Evolutionary conservation across 2,329 filamentous ascomycete species (phyloP).

Genomic region (Nemania serpens): DNA sequence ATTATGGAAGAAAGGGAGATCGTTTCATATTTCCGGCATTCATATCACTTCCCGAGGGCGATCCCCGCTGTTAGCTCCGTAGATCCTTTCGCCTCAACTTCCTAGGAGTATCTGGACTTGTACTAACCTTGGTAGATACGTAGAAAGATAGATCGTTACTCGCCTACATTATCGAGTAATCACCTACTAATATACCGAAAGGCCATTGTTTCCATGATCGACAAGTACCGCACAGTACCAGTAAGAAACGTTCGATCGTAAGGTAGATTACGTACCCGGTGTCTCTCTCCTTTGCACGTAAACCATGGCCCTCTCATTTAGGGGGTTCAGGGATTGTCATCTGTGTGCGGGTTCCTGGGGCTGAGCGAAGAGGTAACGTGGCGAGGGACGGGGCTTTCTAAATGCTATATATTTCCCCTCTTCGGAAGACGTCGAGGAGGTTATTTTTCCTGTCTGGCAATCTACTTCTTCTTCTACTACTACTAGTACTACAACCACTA

Average conservation of each 20-base stretch:
- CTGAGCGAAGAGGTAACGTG: slow-evolving; percentile 4
- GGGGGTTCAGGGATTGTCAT: too few species aligned
- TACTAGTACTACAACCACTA: too few species aligned
- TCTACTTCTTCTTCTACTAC: too few species aligned
- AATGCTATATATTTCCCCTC: slow-evolving; percentile 11
- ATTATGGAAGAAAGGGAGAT: neutral
- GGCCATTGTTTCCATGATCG: slow-evolving; percentile 5
- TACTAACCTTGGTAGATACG: too few species aligned
- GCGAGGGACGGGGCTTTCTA: too few species aligned
- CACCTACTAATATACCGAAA: neutral
- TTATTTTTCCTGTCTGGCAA: too few species aligned
- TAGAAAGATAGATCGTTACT: neutral
- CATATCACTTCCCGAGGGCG: neutral
- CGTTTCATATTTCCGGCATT: slow-evolving; percentile 10
- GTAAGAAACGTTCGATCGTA: neutral
- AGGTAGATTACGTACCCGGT: too few species aligned
- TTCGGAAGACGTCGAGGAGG: too few species aligned
- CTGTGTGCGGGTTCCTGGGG: neutral
- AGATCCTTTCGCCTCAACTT: slow-evolving; percentile 6
- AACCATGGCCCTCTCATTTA: slow-evolving; percentile 7
- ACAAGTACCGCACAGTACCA: neutral
- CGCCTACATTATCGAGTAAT: slow-evolving; percentile 9
- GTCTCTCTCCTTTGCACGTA: slow-evolving; percentile 1
- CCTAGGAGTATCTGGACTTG: too few species aligned
- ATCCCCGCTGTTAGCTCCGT: neutral